phyloP scores from a whole-genome alignment of 148 eudicot genomes.

The Arbutus unedo region DNA sequence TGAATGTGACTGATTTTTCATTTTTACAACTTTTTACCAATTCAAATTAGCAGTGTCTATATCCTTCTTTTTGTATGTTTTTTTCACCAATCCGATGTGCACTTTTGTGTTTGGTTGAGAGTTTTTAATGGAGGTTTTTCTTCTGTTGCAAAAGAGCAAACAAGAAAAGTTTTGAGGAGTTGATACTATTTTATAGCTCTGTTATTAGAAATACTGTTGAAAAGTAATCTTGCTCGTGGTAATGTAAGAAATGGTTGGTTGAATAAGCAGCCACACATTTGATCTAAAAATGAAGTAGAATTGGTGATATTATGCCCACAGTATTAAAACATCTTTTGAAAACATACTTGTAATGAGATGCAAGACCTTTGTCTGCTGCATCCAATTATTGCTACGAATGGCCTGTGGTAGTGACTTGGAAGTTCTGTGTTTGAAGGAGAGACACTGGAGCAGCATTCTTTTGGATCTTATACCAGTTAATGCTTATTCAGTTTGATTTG shows the following conservation, averaged over 20 bases:
- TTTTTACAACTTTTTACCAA: background rate
- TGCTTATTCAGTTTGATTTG: slow-evolving; percentile 2
- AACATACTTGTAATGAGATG: background rate
- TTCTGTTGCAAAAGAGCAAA: background rate
- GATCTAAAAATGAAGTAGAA: background rate
- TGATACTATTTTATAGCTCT: background rate
- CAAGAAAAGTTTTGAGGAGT: background rate
- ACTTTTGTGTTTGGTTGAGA: background rate
- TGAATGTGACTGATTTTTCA: background rate
- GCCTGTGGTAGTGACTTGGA: background rate
- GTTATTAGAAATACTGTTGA: background rate
- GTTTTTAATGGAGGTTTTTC: background rate
- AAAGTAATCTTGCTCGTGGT: background rate
- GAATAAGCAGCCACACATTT: background rate
- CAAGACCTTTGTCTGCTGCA: slow-evolving; percentile 8
- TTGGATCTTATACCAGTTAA: background rate
- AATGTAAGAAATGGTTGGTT: background rate
- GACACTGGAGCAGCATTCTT: background rate
- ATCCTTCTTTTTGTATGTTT: background rate
- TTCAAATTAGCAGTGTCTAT: background rate
- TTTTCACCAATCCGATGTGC: too few species aligned
- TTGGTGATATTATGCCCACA: background rate
- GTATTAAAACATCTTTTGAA: background rate
- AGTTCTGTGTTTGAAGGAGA: slow-evolving; percentile 1
- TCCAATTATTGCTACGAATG: slow-evolving; percentile 3